A percentile compares a stretch with the other conserved stretches of the same genome.
These are phyloP conservation scores for Schoenoplectus triqueter DNA, from an alignment of 202 grass and related monocot genomes.

Conservation along the genomic window DNA sequence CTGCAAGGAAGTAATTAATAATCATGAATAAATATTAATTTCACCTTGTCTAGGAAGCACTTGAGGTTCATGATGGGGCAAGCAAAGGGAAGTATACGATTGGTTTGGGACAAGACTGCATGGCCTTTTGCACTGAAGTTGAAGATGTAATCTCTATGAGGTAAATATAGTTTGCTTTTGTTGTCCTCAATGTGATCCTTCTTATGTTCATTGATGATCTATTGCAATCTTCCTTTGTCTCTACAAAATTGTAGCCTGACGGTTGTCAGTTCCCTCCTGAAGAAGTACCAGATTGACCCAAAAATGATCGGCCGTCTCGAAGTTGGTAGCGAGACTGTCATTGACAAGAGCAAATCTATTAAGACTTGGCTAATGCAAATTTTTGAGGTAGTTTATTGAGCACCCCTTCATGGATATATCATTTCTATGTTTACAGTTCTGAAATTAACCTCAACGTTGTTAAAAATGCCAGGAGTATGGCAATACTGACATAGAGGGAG, in stretches of 20 bases:
- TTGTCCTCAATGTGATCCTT: not conserved
- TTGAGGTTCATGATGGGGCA: constrained; percentile 82
- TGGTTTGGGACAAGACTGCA: constrained; percentile 92
- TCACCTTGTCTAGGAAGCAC: constrained; percentile 61
- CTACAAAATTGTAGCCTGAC: constrained; percentile 62
- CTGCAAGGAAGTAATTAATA: not conserved
- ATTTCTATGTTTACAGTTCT: not conserved
- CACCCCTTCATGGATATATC: constrained; percentile 3
- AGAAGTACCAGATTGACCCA: constrained; percentile 71
- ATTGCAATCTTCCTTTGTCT: not conserved
- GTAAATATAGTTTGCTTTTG: constrained; percentile 38
- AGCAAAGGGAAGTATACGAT: constrained; percentile 98
- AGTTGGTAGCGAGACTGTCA: constrained; percentile 87
- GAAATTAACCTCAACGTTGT: not conserved
- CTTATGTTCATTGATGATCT: not conserved
- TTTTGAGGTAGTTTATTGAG: constrained; percentile 63
- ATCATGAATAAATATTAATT: not conserved
- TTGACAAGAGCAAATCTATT: constrained; percentile 97
- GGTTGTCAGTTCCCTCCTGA: constrained; percentile 64
- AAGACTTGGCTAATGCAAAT: constrained; percentile 96
- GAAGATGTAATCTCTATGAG: constrained; percentile 99
- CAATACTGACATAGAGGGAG: constrained; percentile 95
- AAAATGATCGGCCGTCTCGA: constrained; percentile 69
- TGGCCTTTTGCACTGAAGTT: constrained; percentile 87
- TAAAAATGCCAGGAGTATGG: constrained; percentile 66